Base-by-base conservation (phyloP, 176 grass and related monocot species). In the Tillandsia leiboldiana region DNA sequence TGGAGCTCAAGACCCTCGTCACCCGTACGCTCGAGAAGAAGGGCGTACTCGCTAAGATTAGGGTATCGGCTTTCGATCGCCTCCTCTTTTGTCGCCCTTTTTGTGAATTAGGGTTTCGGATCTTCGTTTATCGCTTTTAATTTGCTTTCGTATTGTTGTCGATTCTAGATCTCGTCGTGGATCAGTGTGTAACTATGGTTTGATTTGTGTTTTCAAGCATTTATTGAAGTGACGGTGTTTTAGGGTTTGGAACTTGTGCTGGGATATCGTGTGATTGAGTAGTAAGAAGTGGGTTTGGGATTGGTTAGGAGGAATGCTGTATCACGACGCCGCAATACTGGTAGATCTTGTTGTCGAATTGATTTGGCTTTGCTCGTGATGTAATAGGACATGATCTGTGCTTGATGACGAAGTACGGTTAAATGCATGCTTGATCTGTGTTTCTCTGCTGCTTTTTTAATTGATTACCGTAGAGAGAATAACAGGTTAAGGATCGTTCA, bases 1-100 rank as follows among this genome's bases (percentile, higher is more conserved):
- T 96, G 91, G 91, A 96, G 72, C 91, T 96, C 58, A 96, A 96
- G 84, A 96, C 87, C 49, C 91, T 96, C 48, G 91, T 96, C 84
- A 96, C 91, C 10, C 91, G 87, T 48, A 90, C 87, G 62, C 91
- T 96, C 61, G 91, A 96, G 84, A 96, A 96, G 91, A 96, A 96
- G 78, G 91, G 91, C 50, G 87, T 96, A 58, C 91, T 95, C 73
- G 91, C 87, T 26, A 95, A 95, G 83, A 92, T 92, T 75, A 88
- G 89, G 89, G 89, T 92, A 67, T 72, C 23, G 29, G 64, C 0
- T 63, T 49, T 73, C 69, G 20, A 59, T 59, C 9, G 9, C 54
- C 12, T 17, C 14, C 56, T 59, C 14, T 61, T 18, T 20, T 9
- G 15, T 61, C 10, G 14, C 12, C 22, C 13, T 61, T 23, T 22